Evolutionary conservation across 2,329 filamentous ascomycete genomes (phyloP).

Genomic region (Lachnellula hyalina): DNA sequence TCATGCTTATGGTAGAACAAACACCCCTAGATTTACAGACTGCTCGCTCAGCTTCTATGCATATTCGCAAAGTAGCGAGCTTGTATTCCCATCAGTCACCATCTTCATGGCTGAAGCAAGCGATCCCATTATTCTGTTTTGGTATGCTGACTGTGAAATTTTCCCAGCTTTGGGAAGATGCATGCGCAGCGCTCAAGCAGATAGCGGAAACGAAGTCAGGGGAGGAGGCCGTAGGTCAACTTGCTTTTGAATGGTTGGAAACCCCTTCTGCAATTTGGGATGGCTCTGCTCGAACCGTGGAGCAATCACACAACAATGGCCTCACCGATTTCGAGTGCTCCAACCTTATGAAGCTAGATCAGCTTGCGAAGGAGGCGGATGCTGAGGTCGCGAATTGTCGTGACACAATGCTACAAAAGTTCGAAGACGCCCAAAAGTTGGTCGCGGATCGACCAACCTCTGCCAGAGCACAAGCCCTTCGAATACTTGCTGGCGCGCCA

Average conservation of each 20-base stretch:
- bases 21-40: constrained; percentile 73
- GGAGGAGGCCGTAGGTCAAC: constrained; percentile 64
- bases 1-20: constrained; percentile 75
- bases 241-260: constrained; percentile 75
- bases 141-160: constrained; percentile 83
- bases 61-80: constrained; percentile 66
- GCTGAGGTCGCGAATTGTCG: constrained; percentile 47
- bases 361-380: constrained; percentile 46
- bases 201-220: constrained; percentile 66
- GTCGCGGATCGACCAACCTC: constrained; percentile 46
- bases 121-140: constrained; percentile 79
- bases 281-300: constrained; percentile 36
- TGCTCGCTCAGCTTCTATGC: constrained; percentile 73
- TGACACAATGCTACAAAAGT: constrained; percentile 55
- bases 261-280: constrained; percentile 51
- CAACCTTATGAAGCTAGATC: constrained; percentile 59
- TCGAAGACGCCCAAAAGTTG: constrained; percentile 57
- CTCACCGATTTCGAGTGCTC: constrained; percentile 80
- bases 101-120: constrained; percentile 60
- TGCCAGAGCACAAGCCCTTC: constrained; percentile 72
- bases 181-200: constrained; percentile 67
- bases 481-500: constrained; percentile 69
- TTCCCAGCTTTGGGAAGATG: constrained; percentile 82
- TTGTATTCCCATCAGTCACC: constrained; percentile 52
- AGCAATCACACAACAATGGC: constrained; percentile 34